Evolutionary conservation across 257 asterid genomes (phyloP).

Genomic region (Nicotiana knightiana): DNA sequence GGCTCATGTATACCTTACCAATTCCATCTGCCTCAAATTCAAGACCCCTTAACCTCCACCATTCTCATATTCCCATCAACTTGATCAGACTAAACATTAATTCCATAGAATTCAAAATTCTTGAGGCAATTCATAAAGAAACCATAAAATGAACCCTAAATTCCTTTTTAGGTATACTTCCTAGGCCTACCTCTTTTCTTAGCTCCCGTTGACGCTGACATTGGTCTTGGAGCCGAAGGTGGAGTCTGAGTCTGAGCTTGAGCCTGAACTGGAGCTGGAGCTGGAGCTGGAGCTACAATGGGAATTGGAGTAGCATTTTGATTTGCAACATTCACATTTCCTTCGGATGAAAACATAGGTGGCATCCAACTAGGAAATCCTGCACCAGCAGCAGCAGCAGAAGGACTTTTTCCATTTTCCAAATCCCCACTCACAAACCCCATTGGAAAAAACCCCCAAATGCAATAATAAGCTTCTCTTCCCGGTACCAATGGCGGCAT

Average conservation of each 20-base stretch:
- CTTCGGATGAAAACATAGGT: constrained; percentile 39
- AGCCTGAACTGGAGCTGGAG: not conserved
- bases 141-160: constrained; percentile 2
- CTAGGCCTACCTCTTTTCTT: constrained; percentile 74
- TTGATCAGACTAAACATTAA: not conserved
- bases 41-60: not conserved
- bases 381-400: constrained; percentile 9
- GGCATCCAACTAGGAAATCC: constrained; percentile 85
- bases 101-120: not conserved
- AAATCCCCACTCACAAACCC: constrained; percentile 41
- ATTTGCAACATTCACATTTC: not conserved
- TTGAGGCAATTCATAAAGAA: not conserved
- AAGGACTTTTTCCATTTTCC: constrained; percentile 11
- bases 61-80: not conserved
- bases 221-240: constrained; percentile 1
- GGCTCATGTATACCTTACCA: not conserved
- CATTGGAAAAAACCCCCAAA: constrained; percentile 90
- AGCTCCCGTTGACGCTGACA: constrained; percentile 19
- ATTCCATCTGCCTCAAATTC: not conserved
- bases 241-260: not conserved
- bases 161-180: constrained; percentile 24
- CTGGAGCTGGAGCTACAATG: not conserved
- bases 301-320: constrained; percentile 8
- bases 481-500: constrained; percentile 85
- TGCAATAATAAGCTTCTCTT: constrained; percentile 73